These are phyloP conservation scores for Volutella citrinella DNA, from an alignment of 2,329 filamentous ascomycete genomes.

Conservation along the genomic window DNA sequence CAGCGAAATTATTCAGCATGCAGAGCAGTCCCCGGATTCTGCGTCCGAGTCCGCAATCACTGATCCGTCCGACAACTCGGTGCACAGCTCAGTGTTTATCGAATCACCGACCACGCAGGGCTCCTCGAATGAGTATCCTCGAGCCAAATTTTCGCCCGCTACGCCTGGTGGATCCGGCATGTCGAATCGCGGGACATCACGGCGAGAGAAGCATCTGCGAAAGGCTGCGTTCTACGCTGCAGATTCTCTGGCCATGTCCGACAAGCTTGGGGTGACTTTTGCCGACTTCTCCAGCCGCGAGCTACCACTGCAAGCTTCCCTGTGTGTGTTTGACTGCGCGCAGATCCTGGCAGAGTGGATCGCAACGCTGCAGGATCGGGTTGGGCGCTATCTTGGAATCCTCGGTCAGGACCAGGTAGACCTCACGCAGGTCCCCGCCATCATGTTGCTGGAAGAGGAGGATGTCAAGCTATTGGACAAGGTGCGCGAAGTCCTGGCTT, in stretches of 20 bases:
- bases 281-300: conserved; percentile 81
- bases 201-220: conserved; percentile 81
- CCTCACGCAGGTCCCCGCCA: conserved; percentile 73
- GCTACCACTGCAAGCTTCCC: conserved; percentile 82
- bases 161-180: conserved; percentile 19
- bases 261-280: conserved; percentile 81
- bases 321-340: conserved; percentile 91
- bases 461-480: conserved; percentile 83
- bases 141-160: conserved; percentile 33
- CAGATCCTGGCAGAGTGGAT: conserved; percentile 95
- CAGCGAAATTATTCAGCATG: conserved; percentile 70
- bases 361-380: conserved; percentile 86
- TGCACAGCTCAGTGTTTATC: conserved; percentile 43
- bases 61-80: conserved; percentile 47
- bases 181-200: conserved; percentile 52
- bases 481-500: conserved; percentile 73
- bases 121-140: conserved; percentile 46
- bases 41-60: conserved; percentile 41
- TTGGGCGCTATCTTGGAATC: conserved; percentile 85
- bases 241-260: conserved; percentile 84
- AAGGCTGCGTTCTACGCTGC: conserved; percentile 96
- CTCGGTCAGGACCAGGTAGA: conserved; percentile 82
- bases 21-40: conserved; percentile 58
- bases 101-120: conserved; percentile 51
- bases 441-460: conserved; percentile 89